phyloP scores from a whole-genome alignment of 495 filamentous ascomycete species.

The Hypoxylon subgilvum region DNA sequence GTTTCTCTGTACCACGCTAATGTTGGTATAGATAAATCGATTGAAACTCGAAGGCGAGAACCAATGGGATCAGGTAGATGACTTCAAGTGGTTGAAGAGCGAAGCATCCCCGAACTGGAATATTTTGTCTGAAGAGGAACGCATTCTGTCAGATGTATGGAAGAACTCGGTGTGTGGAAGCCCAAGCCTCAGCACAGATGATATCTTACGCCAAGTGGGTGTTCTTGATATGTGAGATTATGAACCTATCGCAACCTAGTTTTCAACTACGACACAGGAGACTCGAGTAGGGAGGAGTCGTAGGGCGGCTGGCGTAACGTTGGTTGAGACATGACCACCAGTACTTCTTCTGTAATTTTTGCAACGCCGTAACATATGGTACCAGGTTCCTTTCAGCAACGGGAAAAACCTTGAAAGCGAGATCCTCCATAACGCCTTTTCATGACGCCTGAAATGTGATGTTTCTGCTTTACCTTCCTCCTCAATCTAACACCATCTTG shows the following conservation, averaged over 20 bases:
- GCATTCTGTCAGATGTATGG: slow-evolving; percentile 71
- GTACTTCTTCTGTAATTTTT: too few species aligned
- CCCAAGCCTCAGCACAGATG: slow-evolving; percentile 65
- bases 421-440: too few species aligned
- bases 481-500: slow-evolving; percentile 28
- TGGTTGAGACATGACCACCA: too few species aligned
- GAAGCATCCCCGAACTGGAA: slow-evolving; percentile 90
- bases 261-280: too few species aligned
- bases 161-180: slow-evolving; percentile 69
- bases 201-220: slow-evolving; percentile 68
- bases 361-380: too few species aligned
- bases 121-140: slow-evolving; percentile 64
- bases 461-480: slow-evolving; percentile 16
- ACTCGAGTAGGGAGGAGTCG: too few species aligned
- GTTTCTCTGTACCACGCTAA: background rate
- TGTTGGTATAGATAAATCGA: slow-evolving; percentile 39
- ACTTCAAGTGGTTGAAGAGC: slow-evolving; percentile 95
- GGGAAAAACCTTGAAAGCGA: too few species aligned
- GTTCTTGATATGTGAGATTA: slow-evolving; percentile 36
- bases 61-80: slow-evolving; percentile 87
- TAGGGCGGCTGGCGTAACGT: too few species aligned
- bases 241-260: background rate
- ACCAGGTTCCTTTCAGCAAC: too few species aligned
- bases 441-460: too few species aligned
- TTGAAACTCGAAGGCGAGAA: slow-evolving; percentile 53